Conservation (phyloP, 257 asterid species). For the Marsdenia floribunda region DNA sequence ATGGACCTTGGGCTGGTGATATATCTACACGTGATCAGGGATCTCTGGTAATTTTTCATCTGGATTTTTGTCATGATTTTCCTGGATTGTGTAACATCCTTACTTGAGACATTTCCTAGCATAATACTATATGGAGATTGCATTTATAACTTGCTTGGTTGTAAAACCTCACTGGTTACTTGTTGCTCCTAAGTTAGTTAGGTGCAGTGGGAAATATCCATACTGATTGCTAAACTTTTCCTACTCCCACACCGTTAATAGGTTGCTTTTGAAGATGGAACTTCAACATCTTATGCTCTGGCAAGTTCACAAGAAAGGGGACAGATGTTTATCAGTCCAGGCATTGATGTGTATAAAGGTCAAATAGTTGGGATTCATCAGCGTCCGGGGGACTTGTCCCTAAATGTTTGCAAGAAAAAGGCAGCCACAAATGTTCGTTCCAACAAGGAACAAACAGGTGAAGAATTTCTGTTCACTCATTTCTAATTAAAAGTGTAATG, state of each 20-base stretch:
- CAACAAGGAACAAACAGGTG: conserved; percentile 85
- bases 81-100: not conserved
- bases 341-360: conserved; percentile 84
- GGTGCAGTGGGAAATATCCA: not conserved
- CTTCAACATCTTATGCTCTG: conserved; percentile 81
- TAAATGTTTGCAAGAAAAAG: conserved; percentile 93
- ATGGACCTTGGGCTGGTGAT: conserved; percentile 97
- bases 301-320: conserved; percentile 95
- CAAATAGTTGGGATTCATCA: conserved; percentile 95
- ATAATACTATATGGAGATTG: not conserved
- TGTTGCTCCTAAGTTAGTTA: not conserved
- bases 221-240: not conserved
- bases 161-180: not conserved
- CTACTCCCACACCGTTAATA: conserved; percentile 12
- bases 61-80: not conserved
- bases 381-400: conserved; percentile 89
- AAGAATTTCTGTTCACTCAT: conserved; percentile 2
- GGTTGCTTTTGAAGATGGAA: conserved; percentile 96
- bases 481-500: not conserved
- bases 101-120: not conserved
- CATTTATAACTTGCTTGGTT: not conserved
- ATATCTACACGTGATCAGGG: conserved; percentile 92
- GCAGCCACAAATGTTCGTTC: conserved; percentile 97
- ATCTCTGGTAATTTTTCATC: conserved; percentile 61
- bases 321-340: conserved; percentile 82